Evolutionary conservation across 1,139 yeast genomes (phyloP), one percentile per base, ranked within the genome.

Genomic region (Geotrichum histeridarum): DNA sequence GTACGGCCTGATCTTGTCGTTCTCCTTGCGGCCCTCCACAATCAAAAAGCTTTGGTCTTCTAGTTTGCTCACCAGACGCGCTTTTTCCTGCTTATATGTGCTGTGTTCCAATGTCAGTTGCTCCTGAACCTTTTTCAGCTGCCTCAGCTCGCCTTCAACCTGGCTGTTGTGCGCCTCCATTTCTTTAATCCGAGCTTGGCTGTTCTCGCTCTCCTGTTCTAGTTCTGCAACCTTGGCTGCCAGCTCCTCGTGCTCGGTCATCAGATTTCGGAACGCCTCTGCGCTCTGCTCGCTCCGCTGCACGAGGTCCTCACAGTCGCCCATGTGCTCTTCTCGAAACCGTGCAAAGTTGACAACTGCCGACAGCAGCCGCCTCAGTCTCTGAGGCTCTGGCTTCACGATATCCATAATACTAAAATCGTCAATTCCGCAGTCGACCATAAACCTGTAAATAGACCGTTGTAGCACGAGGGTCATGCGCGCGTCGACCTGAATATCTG

Each of bases 341-440:
- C 94, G 73, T 1, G 95, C 95, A 73, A 81, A 90, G 66, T 90
- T 89, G 15, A 89, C 86, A 51, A 90, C 83, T 1, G 94, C 95
- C 66, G 96, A 87, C 33, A 90, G 69, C 17, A 87, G 76, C 49
- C 94, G 74, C 60, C 82, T 73, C 2, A 82, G 75, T 55, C 95
- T 73, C 48, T 69, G 70, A 0, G 87, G 76, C 27, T 89, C 96
- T 0, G 97, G 97, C 59, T 77, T 80, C 50, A 76, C 72, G 42
- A 80, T 73, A 69, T 90, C 97, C 72, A 80, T 76, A 53, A 89
- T 73, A 45, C 83, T 78, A 64, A 89, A 86, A 67, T 90, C 96
- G 55, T 80, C 76, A 3, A 89, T 80, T 0, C 96, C 96, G 66
- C 93, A 84, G 55, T 79, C 83, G 51, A 77, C 75, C 61, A 87